Percentiles rank a stretch among this genome's conserved stretches.
Evolutionary conservation across 495 filamentous ascomycete species (phyloP).

Genomic region (Penicillium canescens): DNA sequence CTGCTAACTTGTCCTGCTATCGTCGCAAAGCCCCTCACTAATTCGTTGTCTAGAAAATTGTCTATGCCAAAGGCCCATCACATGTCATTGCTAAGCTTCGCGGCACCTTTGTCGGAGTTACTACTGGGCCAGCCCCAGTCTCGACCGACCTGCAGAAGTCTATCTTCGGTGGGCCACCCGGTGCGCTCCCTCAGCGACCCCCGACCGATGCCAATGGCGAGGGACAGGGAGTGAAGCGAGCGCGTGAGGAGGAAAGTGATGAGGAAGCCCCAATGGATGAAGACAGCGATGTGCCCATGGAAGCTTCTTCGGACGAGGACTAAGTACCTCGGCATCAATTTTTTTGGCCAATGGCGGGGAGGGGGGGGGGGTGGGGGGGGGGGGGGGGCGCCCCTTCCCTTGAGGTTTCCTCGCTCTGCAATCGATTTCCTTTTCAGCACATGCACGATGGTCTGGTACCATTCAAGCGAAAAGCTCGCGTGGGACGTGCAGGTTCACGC

Average conservation of each 20-base stretch:
- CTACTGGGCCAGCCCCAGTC: slow-evolving; percentile 51
- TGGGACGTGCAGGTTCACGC: slow-evolving; percentile 72
- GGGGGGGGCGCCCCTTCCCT: too few species aligned
- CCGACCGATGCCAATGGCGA: slow-evolving; percentile 38
- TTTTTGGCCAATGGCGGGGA: too few species aligned
- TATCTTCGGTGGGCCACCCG: slow-evolving; percentile 72
- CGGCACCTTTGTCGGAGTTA: slow-evolving; percentile 72
- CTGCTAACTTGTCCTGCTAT: neutral
- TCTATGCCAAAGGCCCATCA: slow-evolving; percentile 85
- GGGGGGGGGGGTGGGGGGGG: too few species aligned
- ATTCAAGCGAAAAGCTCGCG: slow-evolving; percentile 38
- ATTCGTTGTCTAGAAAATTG: slow-evolving; percentile 63
- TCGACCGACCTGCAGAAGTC: slow-evolving; percentile 78
- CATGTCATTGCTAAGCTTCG: slow-evolving; percentile 85
- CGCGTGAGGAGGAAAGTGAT: slow-evolving; percentile 69
- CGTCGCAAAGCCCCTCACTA: neutral
- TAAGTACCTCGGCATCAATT: slow-evolving; percentile 15
- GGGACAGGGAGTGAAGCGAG: slow-evolving; percentile 59
- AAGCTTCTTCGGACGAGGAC: slow-evolving; percentile 55
- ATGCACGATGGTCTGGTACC: slow-evolving; percentile 19
- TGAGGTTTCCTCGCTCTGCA: too few species aligned
- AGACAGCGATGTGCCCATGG: slow-evolving; percentile 57
- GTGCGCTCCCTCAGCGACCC: slow-evolving; percentile 43
- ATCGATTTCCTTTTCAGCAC: slow-evolving; percentile 4
- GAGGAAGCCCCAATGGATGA: slow-evolving; percentile 77